Evolutionary conservation across 495 filamentous ascomycete genomes (phyloP), one percentile per base, ranked within the genome.

Genomic region (Achaetomiella virescens): DNA sequence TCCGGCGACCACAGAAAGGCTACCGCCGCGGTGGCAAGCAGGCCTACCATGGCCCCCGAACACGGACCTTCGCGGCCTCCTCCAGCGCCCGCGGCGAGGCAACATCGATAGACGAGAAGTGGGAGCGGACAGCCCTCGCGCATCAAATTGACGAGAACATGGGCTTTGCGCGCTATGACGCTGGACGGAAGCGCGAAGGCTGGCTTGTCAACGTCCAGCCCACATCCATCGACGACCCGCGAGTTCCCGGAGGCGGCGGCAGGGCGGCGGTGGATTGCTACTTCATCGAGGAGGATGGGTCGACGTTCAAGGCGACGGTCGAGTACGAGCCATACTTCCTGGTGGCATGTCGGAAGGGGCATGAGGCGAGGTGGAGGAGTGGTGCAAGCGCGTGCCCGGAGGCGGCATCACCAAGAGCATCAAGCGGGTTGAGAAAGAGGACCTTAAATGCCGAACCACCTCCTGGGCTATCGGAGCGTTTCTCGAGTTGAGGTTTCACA

Each of bases 311-410:
- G 70, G 91, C 93, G 38, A 97, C 92, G 18, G 75, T 97, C 55
- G 89, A 95, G 70, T 96, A 96, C 66, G 91, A 97, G 67, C 93
- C 93, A 25, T 99, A 99, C 71, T 95, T 99, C 59, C 74, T 97
- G 42, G 83, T 99, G 52, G 91, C 91, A 4, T 88, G 91, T 17
- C 91, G 90, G 67, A 89, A 84, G 63, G 88, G 89, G 1, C 84
- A 85, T 61, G 95, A 99, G 69, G 82, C 55, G 93, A 99, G 68
- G 93, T 95, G 0, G 93, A 99, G 67, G 93, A 97, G 71, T 99
- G 92, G 91, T 81, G 89, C 61, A 84, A 88, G 59, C 77, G 93
- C 47, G 83, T 83, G 21, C 81, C 82, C 27, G 91, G 90, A 44
- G 95, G 91, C 56, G 92, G 90, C 11, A 69, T 91, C 11, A 77